Base-by-base conservation (phyloP, 345 rosid species). In the Gossypium raimondii region DNA sequence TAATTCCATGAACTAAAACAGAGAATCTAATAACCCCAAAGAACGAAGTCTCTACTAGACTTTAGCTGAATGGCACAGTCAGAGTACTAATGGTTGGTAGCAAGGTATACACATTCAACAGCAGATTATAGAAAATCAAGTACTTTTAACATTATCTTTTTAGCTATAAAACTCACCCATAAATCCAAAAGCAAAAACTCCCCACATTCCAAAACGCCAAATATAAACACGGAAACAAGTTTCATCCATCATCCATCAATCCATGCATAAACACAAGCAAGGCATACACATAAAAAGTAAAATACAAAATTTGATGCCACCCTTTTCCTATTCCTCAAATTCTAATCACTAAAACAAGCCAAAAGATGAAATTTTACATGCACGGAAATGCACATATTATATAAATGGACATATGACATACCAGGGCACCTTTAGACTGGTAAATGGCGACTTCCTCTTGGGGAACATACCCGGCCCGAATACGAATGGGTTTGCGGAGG, bases 401-500 rank as follows among this genome's bases (percentile, higher is more conserved):
- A 67, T 48, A 13, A 34, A 22, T 24, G n/a, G 7, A 17, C 25
- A 25, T 34, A 7, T 10, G 11, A 74, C 88, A 71, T 89, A 93
- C 98, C 92, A 89, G 76, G 69, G 91, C 84, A 77, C 97, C 99
- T 86, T 82, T 93, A 85, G 99, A 86, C 80, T 89, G 88, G 82
- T 93, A 93, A 62, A 79, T 87, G 84, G 93, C 89, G 74, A 95
- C 97, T 88, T 95, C 98, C 17, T 95, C 99, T 80, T 89, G 91
- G 18, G 98, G 97, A 44, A 78, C 81, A 73, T 91, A 85, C n/a
- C 93, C 93, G 24, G 98, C 97, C 70, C 98, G 94, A 82, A 95
- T 89, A 80, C 86, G 83, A 61, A 95, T 85, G 70, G 97, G 92
- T 80, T 93, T 93, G 4, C 97, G 86, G 76, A 89, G 87, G 12